phyloP scores from a whole-genome alignment of 768 basidiomycete species.

The Hypholoma sublateritium region DNA sequence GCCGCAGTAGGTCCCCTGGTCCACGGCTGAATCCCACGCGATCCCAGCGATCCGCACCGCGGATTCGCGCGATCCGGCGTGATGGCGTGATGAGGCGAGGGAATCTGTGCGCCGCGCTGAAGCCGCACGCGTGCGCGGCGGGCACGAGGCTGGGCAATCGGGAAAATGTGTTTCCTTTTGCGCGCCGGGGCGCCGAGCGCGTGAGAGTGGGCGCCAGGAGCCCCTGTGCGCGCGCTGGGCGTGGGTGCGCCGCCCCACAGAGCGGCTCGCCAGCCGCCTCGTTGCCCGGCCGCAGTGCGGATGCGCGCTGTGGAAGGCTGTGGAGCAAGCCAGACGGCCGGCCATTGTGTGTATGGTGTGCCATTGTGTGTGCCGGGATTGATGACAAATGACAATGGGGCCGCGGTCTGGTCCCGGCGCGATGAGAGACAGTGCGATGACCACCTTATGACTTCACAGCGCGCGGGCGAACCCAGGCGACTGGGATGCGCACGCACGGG shows the following conservation, averaged over 20 bases:
- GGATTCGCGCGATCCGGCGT: neutral
- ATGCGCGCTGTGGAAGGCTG: too few species aligned
- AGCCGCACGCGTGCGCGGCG: slow-evolving; percentile 6
- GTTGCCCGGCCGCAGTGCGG: too few species aligned
- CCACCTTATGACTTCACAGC: too few species aligned
- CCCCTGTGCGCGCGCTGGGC: neutral
- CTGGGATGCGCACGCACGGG: neutral
- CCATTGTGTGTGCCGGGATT: too few species aligned
- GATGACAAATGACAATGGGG: too few species aligned
- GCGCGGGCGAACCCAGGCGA: neutral
- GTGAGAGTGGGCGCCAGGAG: neutral
- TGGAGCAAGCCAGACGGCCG: too few species aligned
- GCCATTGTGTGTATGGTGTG: too few species aligned
- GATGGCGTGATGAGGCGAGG: neutral
- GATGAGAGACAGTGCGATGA: too few species aligned
- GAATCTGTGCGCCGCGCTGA: neutral
- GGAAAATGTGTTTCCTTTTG: slow-evolving; percentile 29
- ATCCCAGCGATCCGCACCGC: neutral
- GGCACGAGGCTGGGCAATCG: slow-evolving; percentile 22
- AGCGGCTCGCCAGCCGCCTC: too few species aligned
- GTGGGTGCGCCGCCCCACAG: neutral
- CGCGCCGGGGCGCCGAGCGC: slow-evolving; percentile 4
- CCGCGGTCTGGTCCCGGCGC: neutral
- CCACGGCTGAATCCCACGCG: neutral
- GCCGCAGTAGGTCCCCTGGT: neutral